Conservation (phyloP, 306 rosid species). For the peach (Prunus persica) region DNA sequence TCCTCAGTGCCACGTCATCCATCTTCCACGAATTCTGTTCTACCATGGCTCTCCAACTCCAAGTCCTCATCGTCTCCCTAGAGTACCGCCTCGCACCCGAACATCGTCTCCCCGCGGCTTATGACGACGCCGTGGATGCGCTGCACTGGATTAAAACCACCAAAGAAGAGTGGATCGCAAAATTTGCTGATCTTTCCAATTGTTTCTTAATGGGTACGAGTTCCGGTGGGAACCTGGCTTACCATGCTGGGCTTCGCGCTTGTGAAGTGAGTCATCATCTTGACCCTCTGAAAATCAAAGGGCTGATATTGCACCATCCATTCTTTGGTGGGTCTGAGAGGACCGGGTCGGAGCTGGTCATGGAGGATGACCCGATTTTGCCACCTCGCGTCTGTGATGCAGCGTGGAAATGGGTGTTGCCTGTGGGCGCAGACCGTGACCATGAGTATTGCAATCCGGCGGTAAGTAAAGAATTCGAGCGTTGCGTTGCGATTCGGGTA, state of each 20-base stretch:
- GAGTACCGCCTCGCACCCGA: conserved; percentile 40
- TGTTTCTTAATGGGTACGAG: conserved; percentile 43
- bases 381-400: conserved; percentile 10
- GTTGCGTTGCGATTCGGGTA: conserved; percentile 11
- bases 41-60: conserved; percentile 15
- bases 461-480: not conserved
- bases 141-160: conserved; percentile 28
- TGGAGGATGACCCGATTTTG: conserved; percentile 4
- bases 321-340: conserved; percentile 46
- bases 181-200: conserved; percentile 23
- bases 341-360: conserved; percentile 35
- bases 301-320: conserved; percentile 44
- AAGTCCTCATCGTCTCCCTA: conserved; percentile 26
- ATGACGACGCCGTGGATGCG: conserved; percentile 39
- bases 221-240: conserved; percentile 39
- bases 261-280: not conserved
- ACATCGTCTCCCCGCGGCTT: conserved; percentile 37
- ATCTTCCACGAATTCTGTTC: conserved; percentile 31
- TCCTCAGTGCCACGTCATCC: conserved; percentile 20
- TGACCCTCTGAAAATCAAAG: conserved; percentile 28
- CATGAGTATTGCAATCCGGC: conserved; percentile 41
- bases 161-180: conserved; percentile 27
- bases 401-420: conserved; percentile 43
- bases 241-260: conserved; percentile 28
- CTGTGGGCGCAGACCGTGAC: conserved; percentile 36